Evolutionary conservation across 2,329 filamentous ascomycete genomes (phyloP), one percentile per base, ranked within the genome.

Genomic region (Paraphaeosphaeria sporulosa): DNA sequence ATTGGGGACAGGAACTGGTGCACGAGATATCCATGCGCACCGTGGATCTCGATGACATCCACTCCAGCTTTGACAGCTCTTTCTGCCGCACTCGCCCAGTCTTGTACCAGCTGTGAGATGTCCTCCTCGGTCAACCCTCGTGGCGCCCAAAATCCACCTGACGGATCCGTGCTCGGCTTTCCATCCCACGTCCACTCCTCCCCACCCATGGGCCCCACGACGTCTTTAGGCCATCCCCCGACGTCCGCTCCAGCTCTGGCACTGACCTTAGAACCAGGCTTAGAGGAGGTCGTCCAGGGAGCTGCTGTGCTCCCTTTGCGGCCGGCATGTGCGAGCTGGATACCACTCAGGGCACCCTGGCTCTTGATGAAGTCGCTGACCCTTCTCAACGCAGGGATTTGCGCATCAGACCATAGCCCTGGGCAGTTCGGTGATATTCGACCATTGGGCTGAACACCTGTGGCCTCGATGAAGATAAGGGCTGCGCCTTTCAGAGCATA

Each of bases 1-100:
- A 80, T 72, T 0, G 75, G 73, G 0, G 71, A 75, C 1, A 81
- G 65, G 57, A 81, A 82, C 53, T 80, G 76, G 15, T 78, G 73
- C 4, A 82, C 63, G 2, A 81, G 69, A 57, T 82, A 82, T 1
- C 80, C 80, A 54, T 81, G 79, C 10, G 76, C 76, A 23, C 55
- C 75, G 56, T 78, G 76, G n/a, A 78, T 76, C 76, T 89, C 76
- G 40, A 78, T 74, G 1, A 78, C 73, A 36, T 78, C 71, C 2
- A 79, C 61, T 1, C 76, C 76, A 0, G 76, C 76, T 21, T 72
- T 74, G 0, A 78, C 74, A 6, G 76, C 77, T 23, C 78, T 59
- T 40, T 66, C 60, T 10, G 76, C 76, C 0, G 80, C 80, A 1
- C 64, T 69, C 2, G 71, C 78, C 65, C 78, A 82, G 40, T 82